Conservation (phyloP, 257 asterid species). For the Ligustrum vulgare region DNA sequence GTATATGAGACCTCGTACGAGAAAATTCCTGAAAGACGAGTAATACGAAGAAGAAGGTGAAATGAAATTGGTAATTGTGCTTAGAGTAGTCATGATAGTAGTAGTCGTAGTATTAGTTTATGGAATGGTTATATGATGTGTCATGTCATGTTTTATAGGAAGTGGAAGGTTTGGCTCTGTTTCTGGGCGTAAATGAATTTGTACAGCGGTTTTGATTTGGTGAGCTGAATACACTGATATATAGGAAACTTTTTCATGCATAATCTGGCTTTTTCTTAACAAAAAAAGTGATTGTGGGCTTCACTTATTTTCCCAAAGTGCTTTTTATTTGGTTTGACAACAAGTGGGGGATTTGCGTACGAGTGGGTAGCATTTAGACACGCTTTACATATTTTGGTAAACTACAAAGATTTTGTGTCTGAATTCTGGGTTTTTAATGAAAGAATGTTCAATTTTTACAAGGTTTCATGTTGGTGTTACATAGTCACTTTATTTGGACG, state of each 20-base stretch:
- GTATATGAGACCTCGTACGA: constrained; percentile 13
- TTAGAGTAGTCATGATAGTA: constrained; percentile 36
- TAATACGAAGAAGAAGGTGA: background rate
- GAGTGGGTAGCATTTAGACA: background rate
- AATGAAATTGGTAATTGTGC: constrained; percentile 16
- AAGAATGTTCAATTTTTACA: background rate
- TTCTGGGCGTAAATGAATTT: constrained; percentile 46
- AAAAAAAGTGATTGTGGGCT: background rate
- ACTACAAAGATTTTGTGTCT: background rate
- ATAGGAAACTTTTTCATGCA: constrained; percentile 20
- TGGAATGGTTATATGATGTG: constrained; percentile 36
- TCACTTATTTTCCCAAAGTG: background rate
- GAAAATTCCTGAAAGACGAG: background rate
- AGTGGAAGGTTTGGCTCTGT: background rate
- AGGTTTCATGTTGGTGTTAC: background rate
- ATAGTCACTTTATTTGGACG: no score
- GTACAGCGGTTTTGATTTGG: constrained; percentile 35
- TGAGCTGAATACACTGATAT: constrained; percentile 47
- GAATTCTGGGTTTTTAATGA: background rate
- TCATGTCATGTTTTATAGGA: constrained; percentile 39
- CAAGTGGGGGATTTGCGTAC: background rate
- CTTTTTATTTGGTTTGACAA: constrained; percentile 1
- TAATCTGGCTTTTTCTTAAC: background rate
- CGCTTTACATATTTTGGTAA: background rate
- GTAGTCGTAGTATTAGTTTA: constrained; percentile 27